phyloP scores from a whole-genome alignment of 1,284 basidiomycete genomes.

The Chondrostereum purpureum region DNA sequence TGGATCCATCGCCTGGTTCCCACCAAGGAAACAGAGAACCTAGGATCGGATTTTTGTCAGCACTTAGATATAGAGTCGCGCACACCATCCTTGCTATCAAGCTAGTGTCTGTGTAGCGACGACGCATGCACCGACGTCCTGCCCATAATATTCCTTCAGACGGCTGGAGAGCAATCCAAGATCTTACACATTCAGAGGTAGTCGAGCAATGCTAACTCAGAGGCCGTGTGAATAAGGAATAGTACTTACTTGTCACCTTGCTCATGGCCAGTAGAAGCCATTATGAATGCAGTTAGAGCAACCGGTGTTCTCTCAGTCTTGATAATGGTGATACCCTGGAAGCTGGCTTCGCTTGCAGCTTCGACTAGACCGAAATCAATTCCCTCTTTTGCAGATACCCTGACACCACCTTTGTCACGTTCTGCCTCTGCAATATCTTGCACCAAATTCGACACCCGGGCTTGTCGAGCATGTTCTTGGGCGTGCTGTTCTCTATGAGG shows the following conservation, averaged over 20 bases:
- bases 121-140: too few relatives aligned
- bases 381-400: constrained; percentile 13
- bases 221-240: background rate
- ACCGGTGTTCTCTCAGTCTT: constrained; percentile 6
- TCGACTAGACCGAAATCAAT: constrained; percentile 17
- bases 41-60: background rate
- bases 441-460: constrained; percentile 6
- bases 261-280: constrained; percentile 9
- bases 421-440: constrained; percentile 18
- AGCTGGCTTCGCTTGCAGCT: constrained; percentile 7
- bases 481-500: constrained; percentile 10
- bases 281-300: constrained; percentile 8
- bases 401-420: constrained; percentile 19
- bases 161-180: too few relatives aligned
- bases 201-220: too few relatives aligned
- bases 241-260: constrained; percentile 10
- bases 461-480: constrained; percentile 8
- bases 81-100: too few relatives aligned
- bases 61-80: too few relatives aligned
- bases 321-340: constrained; percentile 7
- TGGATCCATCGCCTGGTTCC: constrained; percentile 9
- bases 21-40: constrained; percentile 12
- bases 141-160: too few relatives aligned
- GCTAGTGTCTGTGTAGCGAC: too few relatives aligned
- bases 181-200: too few relatives aligned